Percentiles rank a stretch among this genome's conserved stretches.
phyloP scores from a whole-genome alignment of 768 basidiomycete genomes.

The Collybiopsis luxurians region DNA sequence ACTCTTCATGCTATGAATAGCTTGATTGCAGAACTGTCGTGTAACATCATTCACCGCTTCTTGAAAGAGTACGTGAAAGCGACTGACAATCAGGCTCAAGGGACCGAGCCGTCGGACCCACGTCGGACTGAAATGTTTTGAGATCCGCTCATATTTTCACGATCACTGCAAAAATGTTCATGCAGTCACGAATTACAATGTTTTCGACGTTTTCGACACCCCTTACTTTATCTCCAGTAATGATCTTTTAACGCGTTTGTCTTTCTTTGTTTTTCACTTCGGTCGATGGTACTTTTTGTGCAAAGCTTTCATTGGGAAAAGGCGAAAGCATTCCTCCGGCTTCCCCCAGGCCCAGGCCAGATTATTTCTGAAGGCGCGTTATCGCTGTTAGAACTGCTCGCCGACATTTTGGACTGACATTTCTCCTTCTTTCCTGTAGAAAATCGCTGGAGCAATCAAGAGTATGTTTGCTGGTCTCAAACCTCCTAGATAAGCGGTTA shows the following conservation, averaged over 20 bases:
- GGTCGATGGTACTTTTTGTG: neutral
- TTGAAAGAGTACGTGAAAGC: no score
- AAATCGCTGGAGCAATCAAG: constrained; percentile 9
- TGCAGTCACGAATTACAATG: no score
- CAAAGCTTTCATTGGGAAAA: neutral
- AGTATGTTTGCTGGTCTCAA: neutral
- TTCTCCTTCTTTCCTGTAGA: neutral
- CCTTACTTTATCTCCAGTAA: neutral
- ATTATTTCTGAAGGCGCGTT: neutral
- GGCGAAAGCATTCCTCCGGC: neutral
- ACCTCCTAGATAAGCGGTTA: no score
- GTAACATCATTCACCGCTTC: no score
- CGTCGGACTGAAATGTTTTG: neutral
- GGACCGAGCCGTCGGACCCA: no score
- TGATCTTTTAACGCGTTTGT: neutral
- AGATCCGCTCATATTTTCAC: constrained; percentile 1
- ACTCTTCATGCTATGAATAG: no score
- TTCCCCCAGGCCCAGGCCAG: constrained; percentile 1
- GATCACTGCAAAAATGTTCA: neutral
- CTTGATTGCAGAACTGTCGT: no score
- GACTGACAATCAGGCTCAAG: no score
- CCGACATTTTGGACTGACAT: neutral
- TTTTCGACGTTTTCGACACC: no score
- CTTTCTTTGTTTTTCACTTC: neutral
- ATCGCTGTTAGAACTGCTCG: neutral